phyloP scores from a whole-genome alignment of 768 basidiomycete genomes.

The Leucocoprinus leucothites region DNA sequence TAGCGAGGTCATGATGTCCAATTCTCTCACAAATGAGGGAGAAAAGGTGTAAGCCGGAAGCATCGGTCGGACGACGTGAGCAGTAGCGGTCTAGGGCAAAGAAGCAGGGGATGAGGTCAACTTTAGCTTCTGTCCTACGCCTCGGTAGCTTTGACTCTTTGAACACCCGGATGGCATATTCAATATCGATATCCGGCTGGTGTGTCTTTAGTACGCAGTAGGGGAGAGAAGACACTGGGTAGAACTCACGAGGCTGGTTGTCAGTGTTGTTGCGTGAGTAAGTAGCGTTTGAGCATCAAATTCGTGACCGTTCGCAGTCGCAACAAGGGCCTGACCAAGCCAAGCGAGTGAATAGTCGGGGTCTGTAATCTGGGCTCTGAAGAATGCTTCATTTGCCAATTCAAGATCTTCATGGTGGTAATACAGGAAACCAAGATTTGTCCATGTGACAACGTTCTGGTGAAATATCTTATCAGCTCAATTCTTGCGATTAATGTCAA shows the following conservation, averaged over 20 bases:
- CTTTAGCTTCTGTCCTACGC: conserved; percentile 22
- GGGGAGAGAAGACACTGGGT: not conserved
- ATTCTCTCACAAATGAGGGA: conserved; percentile 84
- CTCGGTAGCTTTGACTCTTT: conserved; percentile 19
- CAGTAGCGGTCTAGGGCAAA: conserved; percentile 79
- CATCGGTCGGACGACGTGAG: conserved; percentile 62
- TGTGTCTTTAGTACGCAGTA: conserved; percentile 2
- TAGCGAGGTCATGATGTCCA: conserved; percentile 62
- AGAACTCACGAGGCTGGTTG: conserved; percentile 52
- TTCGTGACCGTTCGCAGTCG: conserved; percentile 53
- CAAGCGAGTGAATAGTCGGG: conserved; percentile 87
- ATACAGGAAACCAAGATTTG: conserved; percentile 86
- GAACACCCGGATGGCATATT: conserved; percentile 65
- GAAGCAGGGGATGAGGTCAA: conserved; percentile 70
- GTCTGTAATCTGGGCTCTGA: conserved; percentile 87
- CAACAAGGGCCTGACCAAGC: conserved; percentile 85
- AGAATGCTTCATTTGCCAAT: conserved; percentile 82
- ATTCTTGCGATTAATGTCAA: conserved; percentile 4
- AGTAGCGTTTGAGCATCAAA: conserved; percentile 65
- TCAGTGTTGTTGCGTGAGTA: conserved; percentile 66
- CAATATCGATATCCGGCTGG: conserved; percentile 81
- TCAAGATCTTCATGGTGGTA: conserved; percentile 74
- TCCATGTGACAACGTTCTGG: conserved; percentile 73
- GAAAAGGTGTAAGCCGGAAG: conserved; percentile 77
- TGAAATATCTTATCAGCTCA: conserved; percentile 23